These are phyloP conservation scores for Diplodia sapinea DNA, from an alignment of 2,329 filamentous ascomycete species.

Conservation along the genomic window DNA sequence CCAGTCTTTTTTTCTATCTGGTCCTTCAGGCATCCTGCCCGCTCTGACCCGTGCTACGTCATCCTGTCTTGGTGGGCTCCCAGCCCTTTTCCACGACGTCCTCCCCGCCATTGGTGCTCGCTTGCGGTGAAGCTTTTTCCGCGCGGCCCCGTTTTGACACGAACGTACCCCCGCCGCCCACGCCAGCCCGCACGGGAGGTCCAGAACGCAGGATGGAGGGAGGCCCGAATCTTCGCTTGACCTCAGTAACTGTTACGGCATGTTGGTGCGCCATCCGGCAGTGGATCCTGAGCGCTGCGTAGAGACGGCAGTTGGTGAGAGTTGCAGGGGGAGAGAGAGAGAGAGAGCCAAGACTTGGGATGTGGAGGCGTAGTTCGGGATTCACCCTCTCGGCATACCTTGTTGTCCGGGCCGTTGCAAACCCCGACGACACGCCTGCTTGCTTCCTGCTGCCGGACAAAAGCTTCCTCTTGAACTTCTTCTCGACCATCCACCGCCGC, in stretches of 20 bases:
- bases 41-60: conserved; percentile 3
- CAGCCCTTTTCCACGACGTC: neutral
- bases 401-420: conserved; percentile 3
- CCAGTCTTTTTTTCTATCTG: neutral
- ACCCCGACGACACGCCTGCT: neutral
- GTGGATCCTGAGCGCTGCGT: neutral
- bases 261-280: too few relatives aligned
- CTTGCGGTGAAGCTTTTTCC: conserved; percentile 1
- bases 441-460: neutral
- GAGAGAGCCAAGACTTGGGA: neutral
- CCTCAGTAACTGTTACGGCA: neutral
- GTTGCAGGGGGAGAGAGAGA: neutral
- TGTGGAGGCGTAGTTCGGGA: neutral
- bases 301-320: neutral
- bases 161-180: neutral
- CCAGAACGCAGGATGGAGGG: neutral
- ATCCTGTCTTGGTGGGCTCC: conserved; percentile 3
- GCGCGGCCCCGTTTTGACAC: neutral
- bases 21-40: neutral
- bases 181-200: neutral
- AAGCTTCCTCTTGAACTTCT: neutral
- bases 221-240: neutral
- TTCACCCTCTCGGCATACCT: neutral
- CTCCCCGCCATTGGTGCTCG: conserved; percentile 5
- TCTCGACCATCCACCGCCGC: too few relatives aligned